Evolutionary conservation across 75 land plant genomes (phyloP).

Genomic region (Ceratopteris richardii): DNA sequence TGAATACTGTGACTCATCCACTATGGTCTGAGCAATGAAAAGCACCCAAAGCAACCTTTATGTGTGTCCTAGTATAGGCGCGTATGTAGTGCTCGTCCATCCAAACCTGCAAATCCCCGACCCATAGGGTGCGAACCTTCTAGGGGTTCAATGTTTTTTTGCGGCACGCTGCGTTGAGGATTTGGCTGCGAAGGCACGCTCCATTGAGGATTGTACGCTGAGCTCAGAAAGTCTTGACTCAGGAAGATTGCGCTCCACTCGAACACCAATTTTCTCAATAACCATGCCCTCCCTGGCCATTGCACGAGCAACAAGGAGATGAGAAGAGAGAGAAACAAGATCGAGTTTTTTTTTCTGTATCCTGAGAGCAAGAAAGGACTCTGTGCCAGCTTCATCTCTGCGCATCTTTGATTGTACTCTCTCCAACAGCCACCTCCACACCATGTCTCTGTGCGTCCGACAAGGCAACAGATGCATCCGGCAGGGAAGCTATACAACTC

Average conservation of each 20-base stretch:
- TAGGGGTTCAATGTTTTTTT: constrained; percentile 1
- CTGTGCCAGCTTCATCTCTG: too few relatives aligned
- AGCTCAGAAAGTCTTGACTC: constrained; percentile 54
- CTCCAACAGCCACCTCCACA: too few relatives aligned
- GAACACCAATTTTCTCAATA: constrained; percentile 65
- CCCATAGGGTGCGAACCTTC: constrained; percentile 37
- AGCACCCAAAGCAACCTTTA: too few relatives aligned
- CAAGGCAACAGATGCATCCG: too few relatives aligned
- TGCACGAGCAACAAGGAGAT: constrained; percentile 1
- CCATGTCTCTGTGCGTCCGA: too few relatives aligned
- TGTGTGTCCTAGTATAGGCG: too few relatives aligned
- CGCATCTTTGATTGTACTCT: too few relatives aligned
- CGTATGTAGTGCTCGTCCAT: constrained; percentile 44
- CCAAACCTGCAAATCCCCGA: constrained; percentile 44
- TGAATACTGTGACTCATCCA: too few relatives aligned
- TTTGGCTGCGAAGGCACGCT: constrained; percentile 14
- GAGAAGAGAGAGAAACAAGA: neutral
- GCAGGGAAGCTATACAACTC: too few relatives aligned
- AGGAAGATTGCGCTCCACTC: constrained; percentile 55
- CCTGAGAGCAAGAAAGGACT: too few relatives aligned
- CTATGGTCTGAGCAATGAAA: too few relatives aligned
- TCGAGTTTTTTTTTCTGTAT: too few relatives aligned
- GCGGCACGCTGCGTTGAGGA: constrained; percentile 9
- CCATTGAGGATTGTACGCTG: constrained; percentile 53
- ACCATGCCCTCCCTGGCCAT: constrained; percentile 24